Evolutionary conservation across 345 rosid species (phyloP), one percentile per base, ranked within the genome.

Genomic region (Acer campestre): DNA sequence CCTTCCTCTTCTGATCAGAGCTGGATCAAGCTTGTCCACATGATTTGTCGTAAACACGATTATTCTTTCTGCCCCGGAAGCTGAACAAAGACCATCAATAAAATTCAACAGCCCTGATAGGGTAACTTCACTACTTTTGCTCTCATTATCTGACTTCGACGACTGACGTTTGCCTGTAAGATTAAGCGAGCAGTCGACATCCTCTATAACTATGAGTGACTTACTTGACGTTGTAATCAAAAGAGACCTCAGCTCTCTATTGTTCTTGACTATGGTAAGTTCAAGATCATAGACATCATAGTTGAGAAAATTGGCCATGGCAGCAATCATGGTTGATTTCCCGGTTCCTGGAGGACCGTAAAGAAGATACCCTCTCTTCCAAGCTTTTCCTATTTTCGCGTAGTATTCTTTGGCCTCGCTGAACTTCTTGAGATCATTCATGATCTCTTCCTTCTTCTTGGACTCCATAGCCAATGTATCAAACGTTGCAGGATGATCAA

Each of bases 71-170:
- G 79, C 84, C 40, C 83, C 87, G 59, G 84, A 84, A 53, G 90
- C 85, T 68, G 90, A 88, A 86, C 89, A 85, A 2, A 84, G 29
- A 29, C 87, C 90, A 77, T 88, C 89, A 4, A 88, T 84, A 65
- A 82, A 80, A 76, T 88, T 88, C 40, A 88, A 38, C 3, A 88
- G 72, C 56, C 88, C 91, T 0, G 89, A 84, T 12, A 84, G 83
- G 3, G 91, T 86, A 6, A 85, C 85, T 23, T 81, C 51, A 62
- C 82, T 84, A 31, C 46, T 46, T 20, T 63, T 59, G 9, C 25
- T 67, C 38, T 75, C 62, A 6, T 3, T 27, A 11, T 75, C 80
- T 6, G 1, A 3, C 9, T 67, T n/a, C 78, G 73, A 74, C 78
- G 73, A 74, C 49, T 31, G 67, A 56, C 87, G 79, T 12, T 80